Evolutionary conservation across 2,329 filamentous ascomycete genomes (phyloP).

Genomic region (Fusarium haematococcum): DNA sequence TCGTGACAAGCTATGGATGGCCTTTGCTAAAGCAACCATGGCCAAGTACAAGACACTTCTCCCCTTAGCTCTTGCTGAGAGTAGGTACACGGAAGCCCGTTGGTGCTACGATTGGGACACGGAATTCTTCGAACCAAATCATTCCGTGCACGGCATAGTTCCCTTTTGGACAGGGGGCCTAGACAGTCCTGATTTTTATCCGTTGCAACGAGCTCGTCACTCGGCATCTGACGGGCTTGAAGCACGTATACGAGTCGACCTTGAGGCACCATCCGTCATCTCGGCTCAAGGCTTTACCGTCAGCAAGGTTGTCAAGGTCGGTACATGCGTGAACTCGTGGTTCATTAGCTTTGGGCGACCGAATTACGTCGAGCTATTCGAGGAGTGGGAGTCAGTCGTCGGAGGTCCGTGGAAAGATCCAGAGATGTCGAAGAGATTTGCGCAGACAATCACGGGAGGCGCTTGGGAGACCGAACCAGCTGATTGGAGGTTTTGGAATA

Average conservation of each 20-base stretch:
- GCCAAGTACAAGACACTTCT: constrained; percentile 18
- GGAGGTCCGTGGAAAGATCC: constrained; percentile 16
- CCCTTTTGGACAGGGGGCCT: constrained; percentile 22
- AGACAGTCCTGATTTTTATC: constrained; percentile 13
- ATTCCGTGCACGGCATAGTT: not conserved
- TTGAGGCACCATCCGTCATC: constrained; percentile 10
- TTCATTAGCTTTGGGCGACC: constrained; percentile 12
- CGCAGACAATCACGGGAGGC: constrained; percentile 13
- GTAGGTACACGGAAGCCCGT: not conserved
- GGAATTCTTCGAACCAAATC: constrained; percentile 10
- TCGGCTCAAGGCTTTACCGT: constrained; percentile 5
- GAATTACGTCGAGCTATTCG: constrained; percentile 17
- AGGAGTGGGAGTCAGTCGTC: constrained; percentile 11
- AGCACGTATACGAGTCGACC: constrained; percentile 3
- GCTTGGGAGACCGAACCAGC: constrained; percentile 7
- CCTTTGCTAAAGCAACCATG: constrained; percentile 12
- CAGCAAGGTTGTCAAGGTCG: constrained; percentile 3
- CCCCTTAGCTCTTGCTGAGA: constrained; percentile 9
- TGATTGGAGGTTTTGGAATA: constrained; percentile 21
- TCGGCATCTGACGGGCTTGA: constrained; percentile 14
- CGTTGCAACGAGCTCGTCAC: constrained; percentile 4
- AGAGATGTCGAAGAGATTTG: constrained; percentile 4
- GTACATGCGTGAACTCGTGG: constrained; percentile 1
- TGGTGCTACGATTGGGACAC: constrained; percentile 19
- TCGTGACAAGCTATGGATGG: constrained; percentile 7